These are phyloP conservation scores for Dendrobium chrysotoxum DNA, from an alignment of 106 monocot species.

Conservation along the genomic window DNA sequence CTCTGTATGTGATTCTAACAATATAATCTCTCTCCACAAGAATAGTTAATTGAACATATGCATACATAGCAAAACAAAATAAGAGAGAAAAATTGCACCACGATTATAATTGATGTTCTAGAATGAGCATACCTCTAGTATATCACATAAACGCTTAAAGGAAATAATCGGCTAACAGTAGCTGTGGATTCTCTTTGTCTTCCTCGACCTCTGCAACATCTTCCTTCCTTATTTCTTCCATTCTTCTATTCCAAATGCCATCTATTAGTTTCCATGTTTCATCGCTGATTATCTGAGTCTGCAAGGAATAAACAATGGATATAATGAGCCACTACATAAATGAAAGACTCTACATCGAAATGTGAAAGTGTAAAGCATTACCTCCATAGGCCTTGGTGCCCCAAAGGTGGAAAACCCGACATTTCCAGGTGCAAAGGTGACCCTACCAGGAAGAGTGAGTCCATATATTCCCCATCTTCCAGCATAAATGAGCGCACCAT, in stretches of 20 bases:
- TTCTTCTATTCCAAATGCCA: constrained; percentile 55
- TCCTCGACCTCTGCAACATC: constrained; percentile 48
- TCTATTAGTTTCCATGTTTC: constrained; percentile 81
- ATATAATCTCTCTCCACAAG: too few species aligned
- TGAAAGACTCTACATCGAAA: not conserved
- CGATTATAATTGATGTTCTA: not conserved
- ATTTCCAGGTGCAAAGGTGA: constrained; percentile 88
- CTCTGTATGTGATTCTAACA: too few species aligned
- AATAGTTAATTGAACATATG: too few species aligned
- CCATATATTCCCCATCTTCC: constrained; percentile 93
- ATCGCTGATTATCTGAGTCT: constrained; percentile 79
- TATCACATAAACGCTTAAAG: constrained; percentile 25
- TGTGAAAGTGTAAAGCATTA: not conserved
- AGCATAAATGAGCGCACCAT: constrained; percentile 74
- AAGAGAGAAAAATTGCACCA: too few species aligned
- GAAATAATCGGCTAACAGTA: constrained; percentile 53
- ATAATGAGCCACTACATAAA: constrained; percentile 14
- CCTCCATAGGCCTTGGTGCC: constrained; percentile 78
- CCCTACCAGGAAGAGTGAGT: constrained; percentile 67
- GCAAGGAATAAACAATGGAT: constrained; percentile 5
- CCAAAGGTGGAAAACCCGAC: constrained; percentile 73
- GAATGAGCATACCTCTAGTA: not conserved
- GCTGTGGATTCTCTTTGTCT: constrained; percentile 43
- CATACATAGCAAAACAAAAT: too few species aligned
- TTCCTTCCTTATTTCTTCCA: constrained; percentile 63